Conservation (phyloP, 2,329 filamentous ascomycete species). For the Cladobotryum protrusum region DNA sequence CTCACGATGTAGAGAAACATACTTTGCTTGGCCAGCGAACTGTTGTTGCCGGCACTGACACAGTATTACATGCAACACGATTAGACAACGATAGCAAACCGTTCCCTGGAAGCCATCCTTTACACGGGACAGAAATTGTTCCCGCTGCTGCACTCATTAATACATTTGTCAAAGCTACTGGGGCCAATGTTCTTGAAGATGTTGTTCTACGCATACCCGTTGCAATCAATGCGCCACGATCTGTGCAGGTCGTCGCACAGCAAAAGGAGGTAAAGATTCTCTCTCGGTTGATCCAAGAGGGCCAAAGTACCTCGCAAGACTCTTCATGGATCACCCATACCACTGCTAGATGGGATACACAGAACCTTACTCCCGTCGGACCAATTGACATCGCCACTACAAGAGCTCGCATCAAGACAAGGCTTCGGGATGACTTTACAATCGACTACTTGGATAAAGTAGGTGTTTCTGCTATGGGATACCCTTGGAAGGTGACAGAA, state of each 20-base stretch:
- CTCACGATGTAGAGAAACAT: conserved; percentile 8
- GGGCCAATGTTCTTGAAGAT: conserved; percentile 1
- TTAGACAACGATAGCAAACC: conserved; percentile 7
- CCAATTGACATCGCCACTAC: too few species aligned
- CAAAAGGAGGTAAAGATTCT: too few species aligned
- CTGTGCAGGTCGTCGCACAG: conserved; percentile 1
- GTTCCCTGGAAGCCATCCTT: conserved; percentile 9
- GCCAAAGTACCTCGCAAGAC: too few species aligned
- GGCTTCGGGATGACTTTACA: conserved; percentile 3
- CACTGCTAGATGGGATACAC: too few species aligned
- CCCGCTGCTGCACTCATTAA: conserved; percentile 9
- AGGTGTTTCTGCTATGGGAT: conserved; percentile 8
- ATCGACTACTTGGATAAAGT: conserved; percentile 9
- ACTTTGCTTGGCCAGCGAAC: conserved; percentile 6
- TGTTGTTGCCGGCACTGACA: conserved; percentile 5
- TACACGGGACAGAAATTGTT: conserved; percentile 11
- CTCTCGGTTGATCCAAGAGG: too few species aligned
- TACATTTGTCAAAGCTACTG: conserved; percentile 8
- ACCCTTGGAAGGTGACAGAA: conserved; percentile 9
- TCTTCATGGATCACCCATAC: too few species aligned
- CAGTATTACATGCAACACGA: conserved; percentile 2
- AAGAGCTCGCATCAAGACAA: too few species aligned
- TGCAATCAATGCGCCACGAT: background rate
- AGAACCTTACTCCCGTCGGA: too few species aligned
- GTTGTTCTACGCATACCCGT: conserved; percentile 8